Evolutionary conservation across 2,329 filamentous ascomycete genomes (phyloP).

Genomic region (Calonectria fujianensis): DNA sequence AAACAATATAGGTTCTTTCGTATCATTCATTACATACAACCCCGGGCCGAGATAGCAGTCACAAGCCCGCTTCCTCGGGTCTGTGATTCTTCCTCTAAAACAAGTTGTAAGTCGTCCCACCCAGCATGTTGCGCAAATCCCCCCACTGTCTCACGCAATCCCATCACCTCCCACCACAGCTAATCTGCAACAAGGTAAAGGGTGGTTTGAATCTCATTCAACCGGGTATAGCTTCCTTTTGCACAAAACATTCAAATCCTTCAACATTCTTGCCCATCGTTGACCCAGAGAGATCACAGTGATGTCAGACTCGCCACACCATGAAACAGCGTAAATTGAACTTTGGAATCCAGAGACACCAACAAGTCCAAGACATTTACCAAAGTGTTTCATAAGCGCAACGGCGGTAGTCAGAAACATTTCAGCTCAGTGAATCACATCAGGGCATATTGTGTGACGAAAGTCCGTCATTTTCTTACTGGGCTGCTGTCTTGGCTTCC

Average conservation of each 20-base stretch:
- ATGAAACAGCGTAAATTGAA: background rate
- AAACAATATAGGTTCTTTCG: background rate
- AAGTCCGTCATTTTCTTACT: conserved; percentile 8
- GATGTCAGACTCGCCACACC: background rate
- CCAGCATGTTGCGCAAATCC: conserved; percentile 26
- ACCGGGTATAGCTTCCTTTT: conserved; percentile 5
- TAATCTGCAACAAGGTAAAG: background rate
- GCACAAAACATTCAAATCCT: background rate
- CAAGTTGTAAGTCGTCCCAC: conserved; percentile 10
- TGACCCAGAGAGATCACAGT: background rate
- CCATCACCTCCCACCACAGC: conserved; percentile 4
- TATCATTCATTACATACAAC: conserved; percentile 11
- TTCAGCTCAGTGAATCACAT: background rate
- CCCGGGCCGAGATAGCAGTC: background rate
- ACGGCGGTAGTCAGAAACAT: background rate
- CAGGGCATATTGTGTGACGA: background rate
- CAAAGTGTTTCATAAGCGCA: background rate
- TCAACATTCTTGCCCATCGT: background rate
- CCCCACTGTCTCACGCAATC: conserved; percentile 37
- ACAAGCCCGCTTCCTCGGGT: background rate
- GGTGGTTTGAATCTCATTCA: conserved; percentile 1
- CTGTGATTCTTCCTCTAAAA: conserved; percentile 3
- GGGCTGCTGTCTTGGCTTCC: conserved; percentile 34
- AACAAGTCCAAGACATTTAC: background rate
- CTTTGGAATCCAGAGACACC: background rate